These are phyloP conservation scores for Leccinum solheimii DNA, from an alignment of 1,284 basidiomycete genomes.

Conservation along the genomic window DNA sequence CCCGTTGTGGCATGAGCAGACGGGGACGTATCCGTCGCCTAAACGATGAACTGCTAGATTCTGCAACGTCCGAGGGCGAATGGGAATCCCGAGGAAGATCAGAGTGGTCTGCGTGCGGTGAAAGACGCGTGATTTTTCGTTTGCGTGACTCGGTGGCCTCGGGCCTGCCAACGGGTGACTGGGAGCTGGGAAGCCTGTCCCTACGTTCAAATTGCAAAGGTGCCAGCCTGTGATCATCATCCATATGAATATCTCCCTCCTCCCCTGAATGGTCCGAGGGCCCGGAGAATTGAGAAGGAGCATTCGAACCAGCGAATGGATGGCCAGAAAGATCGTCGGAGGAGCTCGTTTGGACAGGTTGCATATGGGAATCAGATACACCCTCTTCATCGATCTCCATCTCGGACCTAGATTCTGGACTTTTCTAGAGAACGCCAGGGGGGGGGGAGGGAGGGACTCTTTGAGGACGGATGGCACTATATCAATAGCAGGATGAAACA, in stretches of 20 bases:
- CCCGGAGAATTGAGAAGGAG: not conserved
- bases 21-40: constrained; percentile 13
- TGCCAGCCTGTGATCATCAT: not conserved
- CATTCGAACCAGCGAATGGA: not conserved
- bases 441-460: not conserved
- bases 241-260: not conserved
- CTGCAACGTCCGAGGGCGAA: not conserved
- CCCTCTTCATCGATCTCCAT: constrained; percentile 15
- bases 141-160: constrained; percentile 14
- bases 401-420: constrained; percentile 2
- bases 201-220: not conserved
- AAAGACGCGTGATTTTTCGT: constrained; percentile 17
- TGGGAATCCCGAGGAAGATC: not conserved
- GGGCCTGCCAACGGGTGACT: not conserved
- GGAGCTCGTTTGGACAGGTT: not conserved
- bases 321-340: not conserved
- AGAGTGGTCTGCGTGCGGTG: not conserved
- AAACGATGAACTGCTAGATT: not conserved
- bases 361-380: not conserved
- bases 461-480: constrained; percentile 1
- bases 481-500: not conserved
- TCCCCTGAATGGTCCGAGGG: not conserved
- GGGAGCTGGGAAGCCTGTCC: not conserved
- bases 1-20: constrained; percentile 1
- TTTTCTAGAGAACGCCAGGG: constrained; percentile 9